phyloP scores from a whole-genome alignment of 352 stramenopile species.

The Globisporangium parvum region DNA sequence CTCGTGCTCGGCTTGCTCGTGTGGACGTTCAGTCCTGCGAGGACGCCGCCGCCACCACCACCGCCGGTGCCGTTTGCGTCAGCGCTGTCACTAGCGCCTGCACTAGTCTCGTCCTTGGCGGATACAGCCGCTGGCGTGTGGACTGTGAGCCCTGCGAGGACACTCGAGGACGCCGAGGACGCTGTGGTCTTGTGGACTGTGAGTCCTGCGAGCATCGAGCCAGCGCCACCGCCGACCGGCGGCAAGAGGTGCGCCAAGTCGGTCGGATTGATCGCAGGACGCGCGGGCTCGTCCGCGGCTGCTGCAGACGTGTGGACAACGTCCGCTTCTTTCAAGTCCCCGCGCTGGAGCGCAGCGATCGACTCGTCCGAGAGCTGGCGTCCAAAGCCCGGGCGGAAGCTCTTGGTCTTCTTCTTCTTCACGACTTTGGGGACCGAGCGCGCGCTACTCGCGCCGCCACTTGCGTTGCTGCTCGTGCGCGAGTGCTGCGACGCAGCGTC shows the following conservation, averaged over 20 bases:
- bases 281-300: conserved; percentile 18
- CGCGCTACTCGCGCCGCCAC: conserved; percentile 17
- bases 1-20: conserved; percentile 15
- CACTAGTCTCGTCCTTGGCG: conserved; percentile 11
- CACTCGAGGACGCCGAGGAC: conserved; percentile 13
- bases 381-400: conserved; percentile 76
- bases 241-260: conserved; percentile 66
- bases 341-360: conserved; percentile 63
- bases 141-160: conserved; percentile 67
- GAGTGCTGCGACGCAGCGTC: conserved; percentile 3
- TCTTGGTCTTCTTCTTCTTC: conserved; percentile 86
- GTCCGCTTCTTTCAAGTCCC: conserved; percentile 71
- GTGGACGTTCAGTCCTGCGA: conserved; percentile 49
- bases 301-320: conserved; percentile 28
- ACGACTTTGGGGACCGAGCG: conserved; percentile 44
- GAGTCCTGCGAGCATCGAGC: conserved; percentile 57
- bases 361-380: conserved; percentile 82
- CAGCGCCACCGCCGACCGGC: conserved; percentile 35
- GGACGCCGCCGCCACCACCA: conserved; percentile 21
- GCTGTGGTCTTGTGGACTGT: conserved; percentile 38
- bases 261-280: conserved; percentile 33
- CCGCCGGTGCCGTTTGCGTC: conserved; percentile 10
- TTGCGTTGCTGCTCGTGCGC: conserved; percentile 18
- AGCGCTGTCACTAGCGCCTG: conserved; percentile 8
- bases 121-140: conserved; percentile 20